Evolutionary conservation across 805 yeast genomes (phyloP), one percentile per base, ranked within the genome.

Genomic region (Hanseniaspora valbyensis): DNA sequence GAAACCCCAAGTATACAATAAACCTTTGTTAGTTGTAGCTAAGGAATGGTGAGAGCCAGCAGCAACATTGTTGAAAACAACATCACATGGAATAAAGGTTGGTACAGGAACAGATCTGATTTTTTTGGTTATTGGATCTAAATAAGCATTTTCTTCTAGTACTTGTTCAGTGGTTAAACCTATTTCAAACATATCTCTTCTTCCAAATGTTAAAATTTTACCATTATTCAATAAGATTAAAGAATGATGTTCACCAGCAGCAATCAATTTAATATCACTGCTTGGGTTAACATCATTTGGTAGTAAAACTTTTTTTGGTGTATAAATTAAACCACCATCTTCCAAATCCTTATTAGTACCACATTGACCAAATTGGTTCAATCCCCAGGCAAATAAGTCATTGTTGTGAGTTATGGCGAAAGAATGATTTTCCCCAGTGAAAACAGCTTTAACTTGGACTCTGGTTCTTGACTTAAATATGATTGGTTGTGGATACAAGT

Each of bases 341-440:
- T 83, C 92, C 50, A 84, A 76, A 45, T 77, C 78, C 32, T 81
- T 80, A 14, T 84, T 72, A 22, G 81, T 71, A 52, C 95, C 97
- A 71, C 96, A 87, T 68, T 92, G 99, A 21, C 97, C 97, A 62
- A 78, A 92, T 66, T 92, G 96, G 64, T 92, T 92, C 60, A 92
- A 73, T 7, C 99, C 99, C 98, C 98, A 92, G 9, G 92, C 74
- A 55, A 75, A 74, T 1, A 92, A 87, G 32, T 73, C 73, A 38
- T 83, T 86, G 33, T 78, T 76, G 13, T 72, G 69, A 54, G 83
- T 83, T 54, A 92, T 75, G 4, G 98, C 99, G 71, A 92, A 92
- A 57, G 95, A 83, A 63, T 89, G 97, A 66, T 82, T 92, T 61
- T 90, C 97, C 44, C 99, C 99, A 54, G 90, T 79, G 3, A 95